A percentile compares a stretch with the other conserved stretches of the same genome.
Conservation (phyloP, 495 filamentous ascomycete genomes). For the Filosporella fistucella region DNA sequence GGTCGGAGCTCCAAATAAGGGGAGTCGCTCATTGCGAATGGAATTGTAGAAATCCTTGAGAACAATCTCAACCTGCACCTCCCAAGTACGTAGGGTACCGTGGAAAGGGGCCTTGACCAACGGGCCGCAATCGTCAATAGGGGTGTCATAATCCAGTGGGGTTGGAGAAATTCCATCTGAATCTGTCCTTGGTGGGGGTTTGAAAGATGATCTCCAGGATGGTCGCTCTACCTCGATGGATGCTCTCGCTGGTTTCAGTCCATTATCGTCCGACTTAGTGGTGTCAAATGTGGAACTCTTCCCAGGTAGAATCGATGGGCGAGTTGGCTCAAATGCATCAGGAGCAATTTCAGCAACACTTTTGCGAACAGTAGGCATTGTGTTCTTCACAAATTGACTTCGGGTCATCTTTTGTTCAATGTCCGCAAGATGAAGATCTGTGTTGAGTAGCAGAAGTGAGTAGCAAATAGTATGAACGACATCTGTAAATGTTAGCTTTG, state of each 20-base stretch:
- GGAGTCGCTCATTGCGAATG: constrained; percentile 79
- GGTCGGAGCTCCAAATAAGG: constrained; percentile 60
- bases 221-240: constrained; percentile 39
- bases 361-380: constrained; percentile 80
- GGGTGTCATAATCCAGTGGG: constrained; percentile 23
- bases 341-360: constrained; percentile 67
- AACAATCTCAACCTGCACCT: constrained; percentile 80
- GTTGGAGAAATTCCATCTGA: constrained; percentile 26
- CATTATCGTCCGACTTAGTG: constrained; percentile 2
- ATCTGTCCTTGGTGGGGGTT: constrained; percentile 33
- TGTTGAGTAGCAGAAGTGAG: constrained; percentile 91
- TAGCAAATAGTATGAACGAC: constrained; percentile 98
- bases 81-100: constrained; percentile 78
- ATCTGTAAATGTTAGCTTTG: constrained; percentile 45
- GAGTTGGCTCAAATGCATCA: constrained; percentile 51
- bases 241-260: constrained; percentile 27
- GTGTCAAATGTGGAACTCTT: constrained; percentile 24
- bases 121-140: constrained; percentile 47
- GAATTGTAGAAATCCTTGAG: constrained; percentile 90
- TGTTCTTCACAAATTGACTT: constrained; percentile 93
- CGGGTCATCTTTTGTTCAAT: constrained; percentile 96
- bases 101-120: constrained; percentile 76
- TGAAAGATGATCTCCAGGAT: constrained; percentile 25
- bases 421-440: constrained; percentile 90
- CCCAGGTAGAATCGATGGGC: constrained; percentile 35